Base-by-base conservation (phyloP, 2,329 filamentous ascomycete genomes). In the Alternaria arbusti region DNA sequence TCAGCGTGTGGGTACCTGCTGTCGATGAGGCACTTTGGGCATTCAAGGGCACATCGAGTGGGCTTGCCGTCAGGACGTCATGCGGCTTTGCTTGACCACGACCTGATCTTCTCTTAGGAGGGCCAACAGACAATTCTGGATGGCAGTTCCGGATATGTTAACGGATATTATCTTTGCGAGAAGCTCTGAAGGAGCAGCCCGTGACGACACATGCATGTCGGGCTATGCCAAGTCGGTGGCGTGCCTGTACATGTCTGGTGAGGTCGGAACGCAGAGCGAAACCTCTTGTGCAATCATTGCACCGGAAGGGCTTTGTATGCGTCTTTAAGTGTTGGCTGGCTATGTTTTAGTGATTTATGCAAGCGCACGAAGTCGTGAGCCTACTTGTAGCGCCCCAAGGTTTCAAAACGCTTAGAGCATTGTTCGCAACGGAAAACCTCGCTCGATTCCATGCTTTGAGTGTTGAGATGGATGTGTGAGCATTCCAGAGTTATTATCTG, bases 1-100 rank as follows among this genome's bases (percentile, higher is more conserved):
- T 51, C n/a, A 51, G 7, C 3, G 49, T 51, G 6, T 6, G 13
- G 12, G 13, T 3, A 30, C 28, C 12, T 13, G 5, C 4, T 28
- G 11, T 11, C 10, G 5, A 28, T 10, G 5, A 0, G 10, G 1
- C 10, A 11, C 4, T 3, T 28, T 2, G 26, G 11, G 5, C 10
- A 28, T 1, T 3, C 4, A 28, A 28, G 26, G 5, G 10, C 10
- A 9, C 10, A 28, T 11, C 12, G 12, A 30, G 28, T 30, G 10
- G 11, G 11, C 2, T 30, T 30, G 28, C 4, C 28, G 28, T 30
- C 11, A 11, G 3, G 11, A 12, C 0, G 10, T 11, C 28, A 30
- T 30, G 28, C 28, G 28, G 12, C 12, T 6, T 20, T 8, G 12
- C 8, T 8, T 13, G 30, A 13, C 13, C 6, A 32, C 13, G 13